phyloP scores from a whole-genome alignment of 2,329 filamentous ascomycete species.

The Aspergillus eucalypticola region DNA sequence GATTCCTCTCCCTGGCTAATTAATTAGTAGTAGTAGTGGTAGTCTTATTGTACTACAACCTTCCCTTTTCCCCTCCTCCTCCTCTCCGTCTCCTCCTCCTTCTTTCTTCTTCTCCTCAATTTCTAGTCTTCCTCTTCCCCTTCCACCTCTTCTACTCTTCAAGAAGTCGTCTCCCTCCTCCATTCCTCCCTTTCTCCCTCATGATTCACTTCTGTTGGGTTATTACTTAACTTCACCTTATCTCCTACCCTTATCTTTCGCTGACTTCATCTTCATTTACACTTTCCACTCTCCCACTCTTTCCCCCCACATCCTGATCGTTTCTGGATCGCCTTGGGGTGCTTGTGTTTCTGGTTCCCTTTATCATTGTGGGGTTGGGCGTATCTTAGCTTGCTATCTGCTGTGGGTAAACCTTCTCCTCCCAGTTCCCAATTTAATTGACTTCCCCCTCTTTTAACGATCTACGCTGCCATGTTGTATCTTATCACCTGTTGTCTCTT shows the following conservation, averaged over 20 bases:
- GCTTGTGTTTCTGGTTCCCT: slow-evolving; percentile 1
- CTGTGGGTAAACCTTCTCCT: slow-evolving; percentile 6
- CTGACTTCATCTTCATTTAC: neutral
- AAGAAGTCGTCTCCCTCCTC: no score
- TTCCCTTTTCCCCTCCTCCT: slow-evolving; percentile 4
- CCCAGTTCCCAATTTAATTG: slow-evolving; percentile 6
- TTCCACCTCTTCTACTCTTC: neutral
- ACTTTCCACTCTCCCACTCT: neutral
- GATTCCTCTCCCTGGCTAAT: no score
- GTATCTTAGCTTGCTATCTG: slow-evolving; percentile 6
- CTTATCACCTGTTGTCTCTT: neutral
- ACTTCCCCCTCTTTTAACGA: neutral
- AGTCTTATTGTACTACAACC: slow-evolving; percentile 8
- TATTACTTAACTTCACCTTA: slow-evolving; percentile 2
- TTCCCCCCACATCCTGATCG: neutral
- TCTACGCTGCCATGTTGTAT: neutral
- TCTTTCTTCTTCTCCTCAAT: slow-evolving; percentile 6
- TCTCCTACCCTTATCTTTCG: slow-evolving; percentile 5
- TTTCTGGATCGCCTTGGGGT: slow-evolving; percentile 6
- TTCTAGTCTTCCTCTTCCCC: slow-evolving; percentile 1
- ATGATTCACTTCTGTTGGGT: neutral
- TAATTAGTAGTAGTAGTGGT: no score
- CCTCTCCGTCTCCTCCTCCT: slow-evolving; percentile 1
- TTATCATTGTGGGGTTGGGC: slow-evolving; percentile 10
- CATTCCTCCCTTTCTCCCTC: neutral